Evolutionary conservation across 768 basidiomycete genomes (phyloP), one percentile per base, ranked within the genome.

Genomic region (Auricularia sp.): DNA sequence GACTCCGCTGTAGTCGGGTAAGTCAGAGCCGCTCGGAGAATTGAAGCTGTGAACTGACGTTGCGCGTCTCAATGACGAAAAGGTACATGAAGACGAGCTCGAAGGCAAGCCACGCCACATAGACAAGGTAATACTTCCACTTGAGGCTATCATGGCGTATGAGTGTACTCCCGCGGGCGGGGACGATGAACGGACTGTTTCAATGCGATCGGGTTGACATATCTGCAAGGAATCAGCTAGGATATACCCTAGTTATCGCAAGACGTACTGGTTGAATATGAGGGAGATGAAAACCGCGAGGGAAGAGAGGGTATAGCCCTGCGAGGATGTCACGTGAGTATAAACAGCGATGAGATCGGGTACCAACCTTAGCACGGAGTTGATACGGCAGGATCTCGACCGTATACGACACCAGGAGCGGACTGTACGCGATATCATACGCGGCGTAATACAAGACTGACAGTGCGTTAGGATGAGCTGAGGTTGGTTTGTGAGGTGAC

Each of bases 361-460:
- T 14, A 14, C 39, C 12, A 14, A 42, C 90, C 79, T 92, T 93
- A 68, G 91, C 91, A 73, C 92, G 91, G 64, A 94, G 78, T 36
- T 78, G 76, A 78, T 81, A 93, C 3, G 92, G 92, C 63, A 94
- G 77, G 74, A 95, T 94, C 75, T 96, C 93, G 67, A 93, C 82
- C 56, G 91, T 90, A 77, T 94, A 93, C 0, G 87, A 84, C 63
- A 93, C 87, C 68, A 92, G 87, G 66, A 94, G 86, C 8, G 93
- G 92, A 3, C 88, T 86, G 79, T 91, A 93, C 14, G 90, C 90
- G 54, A 93, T 71, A 71, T 93, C 88, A 71, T 91, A 93, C 62
- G 82, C 77, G 8, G 85, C 85, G 71, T 88, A 90, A 78, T 84
- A 92, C 64, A 92, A 73, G 82, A 91, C 92, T 75, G 92, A 89